Percentiles rank a stretch among this genome's conserved stretches.
These are phyloP conservation scores for Candida caryicola DNA, from an alignment of 805 yeast genomes.

Conservation along the genomic window DNA sequence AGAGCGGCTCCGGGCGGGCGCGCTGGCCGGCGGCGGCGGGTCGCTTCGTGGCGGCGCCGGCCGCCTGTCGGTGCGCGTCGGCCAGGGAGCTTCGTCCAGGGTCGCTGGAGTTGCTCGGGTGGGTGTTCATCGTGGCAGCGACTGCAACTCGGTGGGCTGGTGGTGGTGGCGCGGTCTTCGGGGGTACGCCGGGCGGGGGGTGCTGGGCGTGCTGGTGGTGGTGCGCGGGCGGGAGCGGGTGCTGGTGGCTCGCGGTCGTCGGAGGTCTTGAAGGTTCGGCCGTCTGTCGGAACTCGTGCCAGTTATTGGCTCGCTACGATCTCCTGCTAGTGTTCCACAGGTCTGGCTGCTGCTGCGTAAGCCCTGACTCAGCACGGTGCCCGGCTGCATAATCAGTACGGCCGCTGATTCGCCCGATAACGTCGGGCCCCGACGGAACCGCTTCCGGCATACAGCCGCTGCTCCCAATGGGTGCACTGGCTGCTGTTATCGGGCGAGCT, in stretches of 20 bases:
- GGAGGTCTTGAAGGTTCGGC: neutral
- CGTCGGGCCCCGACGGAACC: neutral
- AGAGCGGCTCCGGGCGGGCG: neutral
- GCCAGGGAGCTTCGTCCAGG: neutral
- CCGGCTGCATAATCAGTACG: conserved; percentile 2
- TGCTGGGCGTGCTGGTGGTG: conserved; percentile 5
- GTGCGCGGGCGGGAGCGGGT: conserved; percentile 1
- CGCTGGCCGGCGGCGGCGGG: too few relatives aligned
- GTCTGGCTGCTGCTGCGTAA: neutral
- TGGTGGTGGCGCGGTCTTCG: too few relatives aligned
- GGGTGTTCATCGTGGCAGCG: neutral
- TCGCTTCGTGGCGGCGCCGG: too few relatives aligned
- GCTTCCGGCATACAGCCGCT: neutral
- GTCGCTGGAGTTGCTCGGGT: neutral
- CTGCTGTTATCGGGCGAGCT: too few relatives aligned
- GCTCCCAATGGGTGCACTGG: too few relatives aligned
- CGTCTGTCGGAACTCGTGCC: too few relatives aligned
- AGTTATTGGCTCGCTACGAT: too few relatives aligned
- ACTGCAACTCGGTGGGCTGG: too few relatives aligned
- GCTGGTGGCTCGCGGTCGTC: neutral
- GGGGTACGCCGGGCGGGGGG: conserved; percentile 3
- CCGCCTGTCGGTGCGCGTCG: too few relatives aligned
- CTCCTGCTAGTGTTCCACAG: neutral
- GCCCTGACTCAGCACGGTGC: too few relatives aligned
- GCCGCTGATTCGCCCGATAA: conserved; percentile 6